A percentile compares a stretch with the other conserved stretches of the same genome.
Evolutionary conservation across 441 rosid genomes (phyloP).

Genomic region (Mallotus japonicus): DNA sequence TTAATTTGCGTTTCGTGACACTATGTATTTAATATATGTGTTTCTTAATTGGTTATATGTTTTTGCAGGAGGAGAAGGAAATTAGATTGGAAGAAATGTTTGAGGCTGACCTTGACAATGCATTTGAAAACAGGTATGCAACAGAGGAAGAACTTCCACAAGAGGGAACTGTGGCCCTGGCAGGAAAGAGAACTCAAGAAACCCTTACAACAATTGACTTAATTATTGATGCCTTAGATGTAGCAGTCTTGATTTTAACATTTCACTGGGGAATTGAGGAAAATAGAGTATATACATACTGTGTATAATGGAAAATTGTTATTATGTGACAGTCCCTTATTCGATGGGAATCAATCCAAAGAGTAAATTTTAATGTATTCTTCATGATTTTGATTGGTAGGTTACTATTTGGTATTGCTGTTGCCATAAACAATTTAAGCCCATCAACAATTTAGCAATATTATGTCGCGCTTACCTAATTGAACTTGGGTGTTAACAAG

Average conservation of each 20-base stretch:
- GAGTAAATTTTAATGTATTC: too few relatives aligned
- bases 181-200: conserved; percentile 79
- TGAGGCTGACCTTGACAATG: conserved; percentile 76
- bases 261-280: not conserved
- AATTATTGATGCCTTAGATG: conserved; percentile 72
- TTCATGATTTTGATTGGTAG: too few relatives aligned
- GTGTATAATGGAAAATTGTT: not conserved
- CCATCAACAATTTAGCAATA: too few relatives aligned
- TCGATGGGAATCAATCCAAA: too few relatives aligned
- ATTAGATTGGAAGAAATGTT: conserved; percentile 90
- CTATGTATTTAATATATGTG: conserved; percentile 1
- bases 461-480: too few relatives aligned
- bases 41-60: not conserved
- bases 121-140: conserved; percentile 56
- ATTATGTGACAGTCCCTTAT: too few relatives aligned
- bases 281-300: conserved; percentile 1
- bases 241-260: conserved; percentile 37
- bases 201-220: conserved; percentile 77
- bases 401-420: too few relatives aligned
- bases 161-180: conserved; percentile 87
- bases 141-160: conserved; percentile 73
- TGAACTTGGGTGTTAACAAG: too few relatives aligned
- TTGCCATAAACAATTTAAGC: too few relatives aligned
- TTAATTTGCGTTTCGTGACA: conserved; percentile 1
- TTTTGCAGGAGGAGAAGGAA: conserved; percentile 91